Percentiles rank a stretch among this genome's conserved stretches.
Evolutionary conservation across 345 rosid species (phyloP).

Genomic region (Jatropha curcas): DNA sequence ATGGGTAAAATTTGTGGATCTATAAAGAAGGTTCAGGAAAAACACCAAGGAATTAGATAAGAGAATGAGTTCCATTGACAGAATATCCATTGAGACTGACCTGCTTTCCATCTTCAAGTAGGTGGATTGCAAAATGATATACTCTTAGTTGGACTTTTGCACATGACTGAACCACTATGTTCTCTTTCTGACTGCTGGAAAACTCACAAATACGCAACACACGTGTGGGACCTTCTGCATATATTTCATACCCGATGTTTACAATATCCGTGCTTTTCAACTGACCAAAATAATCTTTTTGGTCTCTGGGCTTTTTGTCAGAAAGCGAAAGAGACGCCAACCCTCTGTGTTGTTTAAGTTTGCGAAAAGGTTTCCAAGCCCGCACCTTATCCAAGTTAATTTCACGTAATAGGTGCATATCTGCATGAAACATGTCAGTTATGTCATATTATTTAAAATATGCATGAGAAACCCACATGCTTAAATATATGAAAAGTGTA

Average conservation of each 20-base stretch:
- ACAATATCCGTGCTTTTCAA: constrained; percentile 43
- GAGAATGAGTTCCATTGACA: neutral
- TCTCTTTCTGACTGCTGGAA: constrained; percentile 50
- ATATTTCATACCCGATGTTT: constrained; percentile 85
- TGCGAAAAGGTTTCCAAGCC: constrained; percentile 83
- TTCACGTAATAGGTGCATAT: constrained; percentile 63
- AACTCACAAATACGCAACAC: constrained; percentile 75
- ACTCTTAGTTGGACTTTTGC: constrained; percentile 70
- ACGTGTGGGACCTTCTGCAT: constrained; percentile 86
- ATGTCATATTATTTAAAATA: neutral
- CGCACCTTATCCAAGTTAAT: constrained; percentile 93
- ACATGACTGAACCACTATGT: constrained; percentile 39
- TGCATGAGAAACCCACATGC: too few relatives aligned
- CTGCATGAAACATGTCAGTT: constrained; percentile 43
- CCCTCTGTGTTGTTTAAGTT: constrained; percentile 49
- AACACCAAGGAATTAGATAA: neutral
- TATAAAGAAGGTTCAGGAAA: neutral
- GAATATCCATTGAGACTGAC: constrained; percentile 37
- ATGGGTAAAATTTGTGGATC: neutral
- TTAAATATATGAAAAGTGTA: too few relatives aligned
- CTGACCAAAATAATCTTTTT: constrained; percentile 41
- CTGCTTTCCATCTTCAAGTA: constrained; percentile 70
- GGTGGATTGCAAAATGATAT: constrained; percentile 57
- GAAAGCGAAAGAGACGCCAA: constrained; percentile 52
- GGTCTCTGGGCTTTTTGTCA: constrained; percentile 42